Percentiles rank a stretch among this genome's conserved stretches.
phyloP scores from a whole-genome alignment of 2,329 filamentous ascomycete species.

The Arthrinium phaeospermum region DNA sequence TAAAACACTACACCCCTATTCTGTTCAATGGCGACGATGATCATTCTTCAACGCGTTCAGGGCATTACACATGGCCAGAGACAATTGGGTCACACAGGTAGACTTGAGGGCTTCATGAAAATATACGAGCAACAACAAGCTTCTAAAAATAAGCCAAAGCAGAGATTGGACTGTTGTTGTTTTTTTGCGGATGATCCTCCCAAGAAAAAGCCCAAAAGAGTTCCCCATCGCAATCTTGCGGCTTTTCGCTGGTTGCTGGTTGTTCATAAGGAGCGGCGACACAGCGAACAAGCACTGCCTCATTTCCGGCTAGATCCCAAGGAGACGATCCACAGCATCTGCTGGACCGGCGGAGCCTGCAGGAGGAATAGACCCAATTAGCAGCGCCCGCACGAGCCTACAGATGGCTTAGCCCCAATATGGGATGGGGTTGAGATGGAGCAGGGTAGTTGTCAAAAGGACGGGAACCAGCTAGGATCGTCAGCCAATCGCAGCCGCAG shows the following conservation, averaged over 20 bases:
- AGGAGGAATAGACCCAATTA: constrained; percentile 14
- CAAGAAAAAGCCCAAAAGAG: background rate
- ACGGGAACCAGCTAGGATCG: background rate
- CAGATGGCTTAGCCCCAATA: background rate
- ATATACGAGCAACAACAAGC: background rate
- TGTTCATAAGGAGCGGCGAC: background rate
- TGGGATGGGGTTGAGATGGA: constrained; percentile 17
- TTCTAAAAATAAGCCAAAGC: background rate
- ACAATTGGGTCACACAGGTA: background rate
- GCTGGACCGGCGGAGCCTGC: constrained; percentile 6
- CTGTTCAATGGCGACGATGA: background rate
- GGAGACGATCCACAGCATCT: background rate
- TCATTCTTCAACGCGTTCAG: background rate
- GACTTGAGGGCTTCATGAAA: background rate
- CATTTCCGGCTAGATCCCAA: background rate
- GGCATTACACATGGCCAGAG: background rate
- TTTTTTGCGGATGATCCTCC: too few relatives aligned
- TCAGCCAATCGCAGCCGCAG: background rate
- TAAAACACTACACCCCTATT: constrained; percentile 7
- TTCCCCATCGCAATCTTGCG: constrained; percentile 6
- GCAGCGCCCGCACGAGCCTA: constrained; percentile 6
- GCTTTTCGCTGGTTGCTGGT: background rate
- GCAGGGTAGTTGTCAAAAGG: constrained; percentile 8
- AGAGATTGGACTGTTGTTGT: background rate
- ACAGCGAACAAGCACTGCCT: background rate